Percentiles rank a stretch among this genome's conserved stretches.
phyloP scores from a whole-genome alignment of 2,329 filamentous ascomycete genomes.

The Ophidiomyces ophidiicola region DNA sequence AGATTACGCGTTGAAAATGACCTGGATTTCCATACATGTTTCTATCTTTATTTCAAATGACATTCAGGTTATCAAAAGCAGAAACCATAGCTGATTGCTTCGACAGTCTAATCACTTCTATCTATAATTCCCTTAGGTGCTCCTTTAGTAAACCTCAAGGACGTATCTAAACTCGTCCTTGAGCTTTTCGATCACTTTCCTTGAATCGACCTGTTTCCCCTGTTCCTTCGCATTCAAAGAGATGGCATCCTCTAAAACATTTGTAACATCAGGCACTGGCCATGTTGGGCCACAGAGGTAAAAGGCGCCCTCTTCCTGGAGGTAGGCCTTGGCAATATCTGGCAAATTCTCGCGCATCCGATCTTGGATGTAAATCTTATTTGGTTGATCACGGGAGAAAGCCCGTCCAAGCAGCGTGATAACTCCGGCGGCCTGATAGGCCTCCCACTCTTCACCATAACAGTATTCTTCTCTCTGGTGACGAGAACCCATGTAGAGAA shows the following conservation, averaged over 20 bases:
- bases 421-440: constrained; percentile 87
- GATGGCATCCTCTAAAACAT: constrained; percentile 87
- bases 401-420: constrained; percentile 87
- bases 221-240: constrained; percentile 55
- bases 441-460: constrained; percentile 98
- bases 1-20: no score
- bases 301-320: constrained; percentile 78
- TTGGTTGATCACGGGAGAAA: constrained; percentile 89
- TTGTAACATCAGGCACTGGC: constrained; percentile 94
- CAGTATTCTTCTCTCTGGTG: constrained; percentile 98
- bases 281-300: constrained; percentile 97
- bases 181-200: constrained; percentile 88
- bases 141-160: constrained; percentile 75
- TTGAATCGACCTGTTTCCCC: constrained; percentile 66
- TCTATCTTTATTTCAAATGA: no score
- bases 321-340: constrained; percentile 75
- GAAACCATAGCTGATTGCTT: no score
- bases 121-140: no score
- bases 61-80: no score
- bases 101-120: no score
- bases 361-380: constrained; percentile 99
- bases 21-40: no score
- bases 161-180: constrained; percentile 95
- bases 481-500: constrained; percentile 92
- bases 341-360: constrained; percentile 80